Base-by-base conservation (phyloP, 768 basidiomycete species). In the Lactifluus volemus region DNA sequence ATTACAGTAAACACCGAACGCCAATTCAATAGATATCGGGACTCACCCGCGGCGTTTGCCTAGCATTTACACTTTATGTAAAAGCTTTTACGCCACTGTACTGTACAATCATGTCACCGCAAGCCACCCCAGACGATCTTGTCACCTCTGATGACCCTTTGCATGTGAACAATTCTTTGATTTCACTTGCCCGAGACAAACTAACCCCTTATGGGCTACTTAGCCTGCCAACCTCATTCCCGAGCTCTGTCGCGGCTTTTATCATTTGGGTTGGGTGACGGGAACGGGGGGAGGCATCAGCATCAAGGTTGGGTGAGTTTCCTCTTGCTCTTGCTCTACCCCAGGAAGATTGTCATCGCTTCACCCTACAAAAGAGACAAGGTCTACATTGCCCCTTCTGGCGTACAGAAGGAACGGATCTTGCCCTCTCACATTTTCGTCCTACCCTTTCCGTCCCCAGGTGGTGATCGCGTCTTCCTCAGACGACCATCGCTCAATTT, bases 201-300 rank as follows among this genome's bases (percentile, higher is more conserved):
- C 60, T 55, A 50, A 60, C 59, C 34, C 19, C 50, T 34, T 52
- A 17, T 52, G 9, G 42, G 10, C 1, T 10, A 17, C 19, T 15
- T 76, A 95, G 85, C 92, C 92, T 19, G 92, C 92, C n/a, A 93
- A 92, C 72, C 79, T 94, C 63, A 94, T 94, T 55, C 88, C 88
- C 36, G 88, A 90, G 68, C 79, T 95, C 1, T 95, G 92, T 71
- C 77, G 82, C 48, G 81, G 84, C 6, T 94, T 95, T 73, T 94
- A 94, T 74, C 80, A 74, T 75, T 80, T 94, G 21, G 92, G 92
- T 14, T 94, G 92, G 92, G 92, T 94, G 1, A 94, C 92, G 3
- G 92, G 92, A 15, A 94, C 92, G 2, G 92, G 91, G 6, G 84
- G 84, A 29, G 89, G 89, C 0, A 89, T 90, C 61, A 84, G 82